These are phyloP conservation scores for barley (Hordeum vulgare) DNA, from an alignment of 176 grass and related monocot genomes.

Conservation along the genomic window MorexV3_pseudomolecules_assembly NC_058522.1:558724593-558725092, in stretches of 20 bases:
- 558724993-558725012: not conserved
- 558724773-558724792: not conserved
- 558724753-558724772: not conserved
- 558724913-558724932: not conserved
- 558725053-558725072: constrained; percentile 1
- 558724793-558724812: not conserved
- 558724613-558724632: constrained; percentile 59
- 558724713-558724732: not conserved
- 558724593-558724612: constrained; percentile 37
- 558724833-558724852: not conserved
- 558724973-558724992: not conserved
- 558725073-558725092: not conserved
- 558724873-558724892: not conserved
- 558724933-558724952: not conserved
- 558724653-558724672: constrained; percentile 38
- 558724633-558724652: constrained; percentile 24
- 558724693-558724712: not conserved
- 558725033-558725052: not conserved
- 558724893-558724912: not conserved
- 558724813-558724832: not conserved
- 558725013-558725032: not conserved
- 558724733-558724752: not conserved
- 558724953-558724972: not conserved
- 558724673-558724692: not conserved
- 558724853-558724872: not conserved